A percentile compares a stretch with the other conserved stretches of the same genome.
Conservation (phyloP, 176 grass and related monocot genomes). For the Eragrostis nindensis region DNA sequence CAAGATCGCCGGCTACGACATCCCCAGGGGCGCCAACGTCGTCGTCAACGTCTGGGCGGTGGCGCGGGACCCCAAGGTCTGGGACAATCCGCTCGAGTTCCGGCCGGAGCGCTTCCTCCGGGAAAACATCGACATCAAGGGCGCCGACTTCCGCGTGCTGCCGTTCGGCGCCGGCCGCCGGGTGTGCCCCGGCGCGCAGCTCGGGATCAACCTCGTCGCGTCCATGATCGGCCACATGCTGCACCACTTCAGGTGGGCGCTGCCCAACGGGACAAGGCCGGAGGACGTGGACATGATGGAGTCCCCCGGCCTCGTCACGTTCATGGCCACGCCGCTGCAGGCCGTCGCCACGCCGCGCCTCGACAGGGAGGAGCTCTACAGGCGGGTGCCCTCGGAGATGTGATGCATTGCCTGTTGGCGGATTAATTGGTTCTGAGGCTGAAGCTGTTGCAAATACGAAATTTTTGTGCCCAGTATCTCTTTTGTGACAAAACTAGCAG, state of each 20-base stretch:
- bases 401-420: not conserved
- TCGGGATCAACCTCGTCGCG: constrained; percentile 64
- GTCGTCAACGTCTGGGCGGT: constrained; percentile 69
- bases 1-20: constrained; percentile 59
- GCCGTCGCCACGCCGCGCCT: constrained; percentile 58
- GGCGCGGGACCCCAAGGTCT: constrained; percentile 50
- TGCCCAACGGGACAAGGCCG: constrained; percentile 41
- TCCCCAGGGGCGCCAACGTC: constrained; percentile 59
- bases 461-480: not conserved
- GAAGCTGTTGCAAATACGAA: not conserved
- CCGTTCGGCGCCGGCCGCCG: constrained; percentile 64
- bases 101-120: constrained; percentile 52
- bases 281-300: constrained; percentile 58
- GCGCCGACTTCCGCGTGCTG: constrained; percentile 60
- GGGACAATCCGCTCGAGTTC: constrained; percentile 60
- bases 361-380: constrained; percentile 42
- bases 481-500: not conserved
- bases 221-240: constrained; percentile 67
- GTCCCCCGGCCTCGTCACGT: constrained; percentile 57
- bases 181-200: constrained; percentile 66
- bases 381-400: constrained; percentile 48
- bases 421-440: not conserved
- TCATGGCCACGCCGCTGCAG: constrained; percentile 61
- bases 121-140: constrained; percentile 69
- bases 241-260: constrained; percentile 61